Base-by-base conservation (phyloP, 208 protist species). In the Trypanosomatidae sp. region DNA sequence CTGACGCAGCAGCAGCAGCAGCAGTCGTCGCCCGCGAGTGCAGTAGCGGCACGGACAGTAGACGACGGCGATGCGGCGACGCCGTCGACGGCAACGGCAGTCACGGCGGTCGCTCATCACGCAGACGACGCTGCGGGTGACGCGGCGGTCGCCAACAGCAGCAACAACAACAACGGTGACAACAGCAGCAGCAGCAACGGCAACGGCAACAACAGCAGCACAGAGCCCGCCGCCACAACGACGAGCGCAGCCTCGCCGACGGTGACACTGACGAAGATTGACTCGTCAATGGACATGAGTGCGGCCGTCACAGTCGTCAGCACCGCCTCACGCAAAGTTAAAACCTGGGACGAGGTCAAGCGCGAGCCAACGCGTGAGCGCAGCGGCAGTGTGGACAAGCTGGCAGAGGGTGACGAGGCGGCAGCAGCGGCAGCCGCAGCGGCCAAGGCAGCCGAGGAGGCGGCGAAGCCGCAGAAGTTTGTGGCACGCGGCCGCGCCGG, bases 401-500 rank as follows among this genome's bases (percentile, higher is more conserved):
- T 13, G 49, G 27, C 21, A 51, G 22, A n/a, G n/a, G n/a, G n/a
- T 21, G 23, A 51, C 21, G 24, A 35, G 19, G 11, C 39, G 5
- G 27, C 21, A 22, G 27, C 37, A 10, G 37, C 6, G 2, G 24
- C 39, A 16, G 37, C 27, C 16, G 38, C 50, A 37, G 33, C 37
- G 13, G 8, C 24, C 27, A 25, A 4, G 7, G 18, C 39, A 15
- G 50, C 40, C 7, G 23, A 8, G 15, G 33, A 45, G 45, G 51
- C 66, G 23, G 51, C 45, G 19, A 72, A 64, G 39, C 66, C 62
- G 18, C 48, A 60, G 53, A 88, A 77, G 50, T 82, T 88, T 47
- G 70, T 88, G 4, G 78, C 78, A 2, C 77, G 77, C 23, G 77
- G 77, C 4, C 64, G 81, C 43, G 53, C 42, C 37, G 69, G 60